phyloP scores from a whole-genome alignment of 2,329 filamentous ascomycete species.

The Monilinia vaccinii-corymbosi region DNA sequence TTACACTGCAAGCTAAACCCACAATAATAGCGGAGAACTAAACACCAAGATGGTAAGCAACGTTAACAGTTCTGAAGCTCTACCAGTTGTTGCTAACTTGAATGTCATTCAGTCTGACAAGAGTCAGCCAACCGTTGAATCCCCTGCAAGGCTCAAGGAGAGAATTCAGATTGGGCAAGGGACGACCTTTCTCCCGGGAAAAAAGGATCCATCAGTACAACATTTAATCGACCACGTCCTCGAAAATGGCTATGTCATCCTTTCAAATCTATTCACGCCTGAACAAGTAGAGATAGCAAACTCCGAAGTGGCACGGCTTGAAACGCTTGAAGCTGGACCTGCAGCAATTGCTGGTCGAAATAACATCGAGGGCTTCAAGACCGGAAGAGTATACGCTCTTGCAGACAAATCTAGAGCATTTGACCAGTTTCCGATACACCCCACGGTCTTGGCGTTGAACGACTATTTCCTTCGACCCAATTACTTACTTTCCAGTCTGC shows the following conservation, averaged over 20 bases:
- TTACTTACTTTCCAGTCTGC: conserved; percentile 31
- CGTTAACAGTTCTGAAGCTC: not conserved
- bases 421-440: conserved; percentile 33
- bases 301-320: conserved; percentile 30
- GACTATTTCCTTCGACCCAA: conserved; percentile 34
- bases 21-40: not conserved
- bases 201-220: conserved; percentile 22
- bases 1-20: not conserved
- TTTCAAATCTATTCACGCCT: conserved; percentile 29
- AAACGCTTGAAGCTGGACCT: conserved; percentile 20
- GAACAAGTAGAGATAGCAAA: conserved; percentile 29
- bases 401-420: conserved; percentile 34
- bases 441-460: conserved; percentile 32
- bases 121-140: not conserved
- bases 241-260: conserved; percentile 33
- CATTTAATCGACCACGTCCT: conserved; percentile 26
- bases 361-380: conserved; percentile 33
- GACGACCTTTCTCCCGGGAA: conserved; percentile 26
- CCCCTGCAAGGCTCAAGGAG: conserved; percentile 6
- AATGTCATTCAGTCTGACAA: conserved; percentile 5
- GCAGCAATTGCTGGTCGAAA: conserved; percentile 30
- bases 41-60: not conserved
- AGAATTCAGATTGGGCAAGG: conserved; percentile 23
- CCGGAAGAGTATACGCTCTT: conserved; percentile 33
- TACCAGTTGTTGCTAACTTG: not conserved